Evolutionary conservation across 2,329 filamentous ascomycete genomes (phyloP).

Genomic region (Ascochyta viciae-villosae): DNA sequence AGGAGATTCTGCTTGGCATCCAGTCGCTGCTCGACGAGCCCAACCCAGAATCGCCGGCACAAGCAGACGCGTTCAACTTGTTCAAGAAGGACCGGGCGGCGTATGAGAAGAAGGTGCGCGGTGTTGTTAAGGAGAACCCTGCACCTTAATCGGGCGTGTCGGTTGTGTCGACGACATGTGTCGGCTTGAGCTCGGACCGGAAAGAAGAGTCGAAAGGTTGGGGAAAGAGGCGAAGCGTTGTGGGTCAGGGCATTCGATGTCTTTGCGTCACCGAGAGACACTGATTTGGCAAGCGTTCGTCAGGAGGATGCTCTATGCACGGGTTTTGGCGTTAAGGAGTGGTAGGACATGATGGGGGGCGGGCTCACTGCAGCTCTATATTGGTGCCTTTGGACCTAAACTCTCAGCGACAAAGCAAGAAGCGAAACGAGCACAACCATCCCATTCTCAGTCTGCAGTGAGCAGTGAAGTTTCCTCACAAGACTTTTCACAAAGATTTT

Average conservation of each 20-base stretch:
- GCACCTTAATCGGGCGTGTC: conserved; percentile 61
- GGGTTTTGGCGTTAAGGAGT: conserved; percentile 16
- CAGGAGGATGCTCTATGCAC: conserved; percentile 7
- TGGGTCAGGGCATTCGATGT: not conserved
- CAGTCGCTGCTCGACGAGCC: conserved; percentile 96
- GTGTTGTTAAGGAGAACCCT: conserved; percentile 88
- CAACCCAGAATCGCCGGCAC: conserved; percentile 94
- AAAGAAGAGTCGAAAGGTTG: not conserved
- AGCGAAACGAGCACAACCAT: not conserved
- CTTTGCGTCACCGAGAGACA: not conserved
- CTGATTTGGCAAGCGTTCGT: not conserved
- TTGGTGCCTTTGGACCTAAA: not conserved
- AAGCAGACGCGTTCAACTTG: conserved; percentile 96
- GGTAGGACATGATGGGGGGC: conserved; percentile 9
- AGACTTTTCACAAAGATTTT: too few species aligned
- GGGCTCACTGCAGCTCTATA: conserved; percentile 6
- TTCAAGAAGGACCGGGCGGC: conserved; percentile 88
- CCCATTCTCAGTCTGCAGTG: not conserved
- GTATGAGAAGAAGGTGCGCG: conserved; percentile 87
- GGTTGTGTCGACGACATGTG: not conserved
- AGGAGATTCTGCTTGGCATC: conserved; percentile 94
- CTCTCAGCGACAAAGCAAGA: not conserved
- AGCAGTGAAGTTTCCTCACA: too few species aligned
- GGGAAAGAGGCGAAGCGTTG: not conserved
- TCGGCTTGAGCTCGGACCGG: not conserved